Evolutionary conservation across 2,329 filamentous ascomycete genomes (phyloP), one percentile per base, ranked within the genome.

Genomic region (Alternaria sp.): DNA sequence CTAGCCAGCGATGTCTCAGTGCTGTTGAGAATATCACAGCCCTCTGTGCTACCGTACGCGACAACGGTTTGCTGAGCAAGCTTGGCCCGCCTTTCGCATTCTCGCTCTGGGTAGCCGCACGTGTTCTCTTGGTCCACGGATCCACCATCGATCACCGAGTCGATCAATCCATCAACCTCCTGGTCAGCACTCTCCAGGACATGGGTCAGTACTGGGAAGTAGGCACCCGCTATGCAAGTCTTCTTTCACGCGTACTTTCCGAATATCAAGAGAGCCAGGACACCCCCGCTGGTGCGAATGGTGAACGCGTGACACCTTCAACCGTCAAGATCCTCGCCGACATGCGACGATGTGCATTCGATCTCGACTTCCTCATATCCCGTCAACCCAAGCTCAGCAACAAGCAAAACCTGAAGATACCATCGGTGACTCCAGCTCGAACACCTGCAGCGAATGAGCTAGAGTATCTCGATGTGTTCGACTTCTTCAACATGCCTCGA

Each of bases 61-160:
- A 78, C 12, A 91, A 93, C 71, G 86, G 86, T 55, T 87, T 97
- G 77, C 84, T 97, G 19, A 86, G 89, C 54, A 93, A 93, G 77
- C 87, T 97, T 15, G 94, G 94, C 0, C 93, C 93, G 0, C 93
- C 93, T 0, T 97, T 97, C 77, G 93, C 93, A 4, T 97, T 97
- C 76, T 93, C 92, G 0, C 84, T 97, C 2, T 97, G 94, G 94
- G 94, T 97, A 15, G 93, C 92, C 4, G 93, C 94, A 6, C 90
- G 94, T 4, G 85, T 97, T 4, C 84, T 97, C 6, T 89, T 97
- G 9, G 94, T 97, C 3, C 93, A 97, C 77, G 93, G 93, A 25
- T 96, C 92, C 8, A 97, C 93, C 0, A 93, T 96, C 59, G 92
- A 96, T 69, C 91, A 92, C 77, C 92, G 91, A 67, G 85, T 97